Conservation (phyloP, 345 rosid species). For the Erysimum cheiranthoides region DNA sequence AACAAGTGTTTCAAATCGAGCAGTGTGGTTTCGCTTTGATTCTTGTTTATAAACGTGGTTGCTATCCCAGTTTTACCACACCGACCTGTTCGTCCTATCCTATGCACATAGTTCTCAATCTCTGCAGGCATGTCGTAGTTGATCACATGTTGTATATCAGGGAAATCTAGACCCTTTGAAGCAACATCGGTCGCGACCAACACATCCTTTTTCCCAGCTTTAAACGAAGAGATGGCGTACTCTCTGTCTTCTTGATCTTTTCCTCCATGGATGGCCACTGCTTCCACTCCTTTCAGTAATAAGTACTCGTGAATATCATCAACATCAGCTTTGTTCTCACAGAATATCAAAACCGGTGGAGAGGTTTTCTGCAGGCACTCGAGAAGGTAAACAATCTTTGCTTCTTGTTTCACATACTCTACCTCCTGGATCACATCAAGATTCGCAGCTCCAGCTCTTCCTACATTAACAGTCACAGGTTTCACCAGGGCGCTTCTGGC, state of each 20-base stretch:
- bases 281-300: constrained; percentile 93
- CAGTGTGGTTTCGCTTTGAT: constrained; percentile 87
- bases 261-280: constrained; percentile 91
- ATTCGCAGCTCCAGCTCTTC: constrained; percentile 98
- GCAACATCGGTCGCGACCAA: constrained; percentile 95
- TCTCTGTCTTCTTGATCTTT: constrained; percentile 97
- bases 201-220: constrained; percentile 84
- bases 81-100: constrained; percentile 93
- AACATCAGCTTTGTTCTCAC: constrained; percentile 98
- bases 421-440: constrained; percentile 98
- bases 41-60: constrained; percentile 92
- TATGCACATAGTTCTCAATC: constrained; percentile 91
- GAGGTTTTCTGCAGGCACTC: constrained; percentile 94
- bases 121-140: constrained; percentile 97
- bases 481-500: constrained; percentile 90
- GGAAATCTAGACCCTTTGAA: constrained; percentile 92
- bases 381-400: constrained; percentile 91
- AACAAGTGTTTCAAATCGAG: constrained; percentile 87
- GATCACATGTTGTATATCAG: constrained; percentile 88
- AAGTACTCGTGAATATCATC: constrained; percentile 92
- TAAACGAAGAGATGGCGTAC: constrained; percentile 82
- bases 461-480: constrained; percentile 86
- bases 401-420: constrained; percentile 95
- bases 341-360: constrained; percentile 89
- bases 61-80: constrained; percentile 97